Evolutionary conservation across 1,139 yeast genomes (phyloP).

Genomic region (Candida anutae): DNA sequence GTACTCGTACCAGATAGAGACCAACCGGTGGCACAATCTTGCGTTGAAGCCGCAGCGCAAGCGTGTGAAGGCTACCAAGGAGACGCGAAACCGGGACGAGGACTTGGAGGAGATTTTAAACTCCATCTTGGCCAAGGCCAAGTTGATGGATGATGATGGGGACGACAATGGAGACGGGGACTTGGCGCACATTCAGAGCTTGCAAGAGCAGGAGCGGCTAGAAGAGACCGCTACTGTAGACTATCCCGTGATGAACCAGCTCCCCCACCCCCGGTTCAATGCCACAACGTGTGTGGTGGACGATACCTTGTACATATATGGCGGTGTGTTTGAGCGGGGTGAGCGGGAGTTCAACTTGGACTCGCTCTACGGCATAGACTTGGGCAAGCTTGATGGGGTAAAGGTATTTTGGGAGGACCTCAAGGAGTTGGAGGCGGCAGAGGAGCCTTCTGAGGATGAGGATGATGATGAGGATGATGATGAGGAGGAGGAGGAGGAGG

Average conservation of each 20-base stretch:
- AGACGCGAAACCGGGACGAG: constrained; percentile 56
- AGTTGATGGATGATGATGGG: constrained; percentile 53
- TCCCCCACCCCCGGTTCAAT: constrained; percentile 89
- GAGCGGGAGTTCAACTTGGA: constrained; percentile 81
- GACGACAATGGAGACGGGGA: constrained; percentile 30
- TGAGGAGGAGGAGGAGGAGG: constrained; percentile 51
- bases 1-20: constrained; percentile 75
- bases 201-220: constrained; percentile 28
- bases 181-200: constrained; percentile 30
- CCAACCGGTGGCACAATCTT: constrained; percentile 83
- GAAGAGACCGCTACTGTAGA: constrained; percentile 30
- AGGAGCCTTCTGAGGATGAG: constrained; percentile 50
- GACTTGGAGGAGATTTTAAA: constrained; percentile 79
- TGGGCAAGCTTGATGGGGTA: constrained; percentile 82
- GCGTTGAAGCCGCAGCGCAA: constrained; percentile 58
- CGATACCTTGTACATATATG: constrained; percentile 78
- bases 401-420: constrained; percentile 88
- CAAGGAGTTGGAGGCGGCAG: constrained; percentile 49
- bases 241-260: constrained; percentile 49
- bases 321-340: constrained; percentile 86
- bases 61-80: constrained; percentile 34
- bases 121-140: constrained; percentile 63
- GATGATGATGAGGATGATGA: constrained; percentile 63
- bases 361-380: constrained; percentile 77
- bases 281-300: constrained; percentile 81